Evolutionary conservation across 1,284 basidiomycete species (phyloP), one percentile per base, ranked within the genome.

Genomic region (Moesziomyces aphidis): DNA sequence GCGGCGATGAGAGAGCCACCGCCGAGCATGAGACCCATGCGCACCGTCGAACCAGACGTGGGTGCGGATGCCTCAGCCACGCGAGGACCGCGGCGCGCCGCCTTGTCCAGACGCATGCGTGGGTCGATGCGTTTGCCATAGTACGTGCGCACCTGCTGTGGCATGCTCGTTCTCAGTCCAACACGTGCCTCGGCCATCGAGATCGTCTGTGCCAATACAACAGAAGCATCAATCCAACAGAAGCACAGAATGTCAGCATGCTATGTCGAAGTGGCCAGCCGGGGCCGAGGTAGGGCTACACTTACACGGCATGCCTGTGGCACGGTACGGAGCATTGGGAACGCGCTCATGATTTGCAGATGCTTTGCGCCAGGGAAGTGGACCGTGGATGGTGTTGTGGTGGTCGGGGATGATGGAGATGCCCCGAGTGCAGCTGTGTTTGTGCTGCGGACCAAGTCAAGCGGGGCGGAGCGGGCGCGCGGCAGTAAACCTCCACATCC

Each of bases 41-140:
- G 58, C 17, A 47, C 51, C n/a, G 61, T 57, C 3, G 68, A 52
- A 22, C 26, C 39, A 22, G 61, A 54, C 21, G 34, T 22, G 26
- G 57, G 36, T 15, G 67, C 43, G 21, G 67, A 70, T 5, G 67
- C 67, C 13, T 57, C 43, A 1, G 61, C 19, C 10, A 54, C 44
- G 28, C 67, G 57, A 26, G 61, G 61, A 8, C 26, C 10, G 50
- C 4, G 28, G 6, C 43, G 61, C 17, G 21, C 19, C 0, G 57
- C 43, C 4, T 57, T 24, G 2, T 57, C 50, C 21, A 61, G 57
- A 10, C 59, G 68, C 2, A 52, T 55, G 31, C 58, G 58, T 19
- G 68, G 62, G 28, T 65, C 58, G 43, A 65, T 62, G 11, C 62
- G 68, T 34, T 71, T 71, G 55, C 62, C 59, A 28, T 71, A 62